Percentiles rank a stretch among this genome's conserved stretches.
Conservation (phyloP, 2,329 filamentous ascomycete genomes). For the Biscogniauxia sp. region DNA sequence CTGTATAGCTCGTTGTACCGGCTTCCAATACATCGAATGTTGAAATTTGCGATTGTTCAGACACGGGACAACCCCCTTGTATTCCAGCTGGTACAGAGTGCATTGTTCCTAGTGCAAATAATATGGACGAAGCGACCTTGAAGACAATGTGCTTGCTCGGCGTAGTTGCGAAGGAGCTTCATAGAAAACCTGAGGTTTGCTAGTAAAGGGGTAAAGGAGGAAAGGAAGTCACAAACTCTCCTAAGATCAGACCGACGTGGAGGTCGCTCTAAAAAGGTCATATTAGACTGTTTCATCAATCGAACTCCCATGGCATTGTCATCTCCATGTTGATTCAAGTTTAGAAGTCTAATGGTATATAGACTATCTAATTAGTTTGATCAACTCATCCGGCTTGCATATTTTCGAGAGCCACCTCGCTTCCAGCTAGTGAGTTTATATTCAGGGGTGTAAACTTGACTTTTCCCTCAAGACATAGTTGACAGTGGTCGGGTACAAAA, state of each 20-base stretch:
- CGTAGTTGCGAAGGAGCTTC: not conserved
- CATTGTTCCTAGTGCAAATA: not conserved
- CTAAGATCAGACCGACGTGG: not conserved
- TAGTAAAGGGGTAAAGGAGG: too few species aligned
- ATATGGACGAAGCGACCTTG: not conserved
- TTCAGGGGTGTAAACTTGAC: too few species aligned
- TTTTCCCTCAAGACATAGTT: too few species aligned
- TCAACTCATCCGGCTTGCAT: too few species aligned
- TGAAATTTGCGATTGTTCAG: not conserved
- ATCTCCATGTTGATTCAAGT: not conserved
- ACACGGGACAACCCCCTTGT: not conserved
- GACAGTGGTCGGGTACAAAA: too few species aligned
- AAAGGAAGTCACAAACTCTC: not conserved
- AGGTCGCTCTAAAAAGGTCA: not conserved
- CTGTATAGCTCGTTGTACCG: not conserved
- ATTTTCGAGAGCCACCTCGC: too few species aligned
- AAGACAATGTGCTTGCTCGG: not conserved
- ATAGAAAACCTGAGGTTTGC: not conserved
- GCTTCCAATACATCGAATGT: not conserved
- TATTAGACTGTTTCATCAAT: not conserved
- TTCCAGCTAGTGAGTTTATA: too few species aligned
- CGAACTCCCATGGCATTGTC: not conserved
- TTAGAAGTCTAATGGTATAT: not conserved
- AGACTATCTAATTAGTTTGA: too few species aligned
- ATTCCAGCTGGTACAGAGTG: not conserved